Conservation (phyloP, 495 filamentous ascomycete species). For the Talaromyces stipitatus region DNA sequence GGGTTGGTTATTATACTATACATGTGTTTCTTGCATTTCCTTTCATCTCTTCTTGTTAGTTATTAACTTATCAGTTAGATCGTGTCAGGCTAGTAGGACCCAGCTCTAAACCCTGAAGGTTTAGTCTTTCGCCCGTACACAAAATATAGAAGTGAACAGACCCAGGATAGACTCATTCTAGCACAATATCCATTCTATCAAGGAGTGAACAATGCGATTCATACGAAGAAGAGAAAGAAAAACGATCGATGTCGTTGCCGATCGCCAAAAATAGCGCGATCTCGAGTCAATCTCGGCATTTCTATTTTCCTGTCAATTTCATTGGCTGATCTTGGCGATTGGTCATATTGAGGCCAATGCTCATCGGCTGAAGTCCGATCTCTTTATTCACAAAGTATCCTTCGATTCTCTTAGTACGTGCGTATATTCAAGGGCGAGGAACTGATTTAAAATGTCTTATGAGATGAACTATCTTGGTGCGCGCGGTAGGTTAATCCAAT, state of each 20-base stretch:
- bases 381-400: not conserved
- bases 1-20: not conserved
- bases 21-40: not conserved
- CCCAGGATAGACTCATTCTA: not conserved
- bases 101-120: not conserved
- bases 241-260: not conserved
- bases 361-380: slow-evolving; percentile 1
- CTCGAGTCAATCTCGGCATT: not conserved
- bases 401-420: not conserved
- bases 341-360: not conserved
- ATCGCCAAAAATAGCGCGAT: not conserved
- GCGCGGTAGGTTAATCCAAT: slow-evolving; percentile 38
- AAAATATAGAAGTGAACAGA: not conserved
- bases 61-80: too few relatives aligned
- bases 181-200: not conserved
- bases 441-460: slow-evolving; percentile 41
- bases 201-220: not conserved
- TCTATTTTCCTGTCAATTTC: not conserved
- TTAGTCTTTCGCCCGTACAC: not conserved
- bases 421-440: not conserved
- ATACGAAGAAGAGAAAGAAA: not conserved
- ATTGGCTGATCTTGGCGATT: not conserved
- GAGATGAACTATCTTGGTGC: slow-evolving; percentile 58
- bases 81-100: not conserved
- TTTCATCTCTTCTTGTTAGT: not conserved